Conservation (phyloP, 495 filamentous ascomycete genomes). For the Hypomontagnella monticulosa region DNA sequence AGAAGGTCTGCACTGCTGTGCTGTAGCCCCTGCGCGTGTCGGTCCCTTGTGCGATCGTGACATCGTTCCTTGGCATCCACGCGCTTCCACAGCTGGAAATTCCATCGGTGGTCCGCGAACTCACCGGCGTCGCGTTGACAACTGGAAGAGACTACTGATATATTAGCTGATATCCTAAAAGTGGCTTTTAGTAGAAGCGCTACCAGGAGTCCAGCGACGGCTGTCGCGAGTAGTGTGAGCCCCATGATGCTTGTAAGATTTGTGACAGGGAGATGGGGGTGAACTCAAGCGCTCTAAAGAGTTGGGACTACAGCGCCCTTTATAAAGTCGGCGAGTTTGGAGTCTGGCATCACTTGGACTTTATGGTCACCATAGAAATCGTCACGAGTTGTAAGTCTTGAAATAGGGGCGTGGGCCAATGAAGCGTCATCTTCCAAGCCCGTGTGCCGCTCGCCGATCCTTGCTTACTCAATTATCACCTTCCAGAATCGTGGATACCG, state of each 20-base stretch:
- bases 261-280: not conserved
- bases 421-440: not conserved
- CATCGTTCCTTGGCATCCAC: constrained; percentile 45
- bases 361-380: not conserved
- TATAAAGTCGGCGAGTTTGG: not conserved
- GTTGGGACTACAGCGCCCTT: not conserved
- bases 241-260: constrained; percentile 17
- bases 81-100: constrained; percentile 44
- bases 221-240: constrained; percentile 15
- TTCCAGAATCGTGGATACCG: constrained; percentile 6
- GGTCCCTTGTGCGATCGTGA: constrained; percentile 41
- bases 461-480: constrained; percentile 2
- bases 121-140: not conserved
- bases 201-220: constrained; percentile 18
- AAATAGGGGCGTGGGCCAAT: not conserved
- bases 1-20: constrained; percentile 42
- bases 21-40: constrained; percentile 41
- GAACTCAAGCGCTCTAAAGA: not conserved
- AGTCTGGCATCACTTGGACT: not conserved
- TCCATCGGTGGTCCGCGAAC: constrained; percentile 29
- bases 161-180: constrained; percentile 4
- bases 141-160: constrained; percentile 14
- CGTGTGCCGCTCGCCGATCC: constrained; percentile 6
- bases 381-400: not conserved
- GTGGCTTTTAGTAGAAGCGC: not conserved